These are phyloP conservation scores for Cladorrhinum sp. DNA, from an alignment of 2,329 filamentous ascomycete genomes.

Conservation along the genomic window DNA sequence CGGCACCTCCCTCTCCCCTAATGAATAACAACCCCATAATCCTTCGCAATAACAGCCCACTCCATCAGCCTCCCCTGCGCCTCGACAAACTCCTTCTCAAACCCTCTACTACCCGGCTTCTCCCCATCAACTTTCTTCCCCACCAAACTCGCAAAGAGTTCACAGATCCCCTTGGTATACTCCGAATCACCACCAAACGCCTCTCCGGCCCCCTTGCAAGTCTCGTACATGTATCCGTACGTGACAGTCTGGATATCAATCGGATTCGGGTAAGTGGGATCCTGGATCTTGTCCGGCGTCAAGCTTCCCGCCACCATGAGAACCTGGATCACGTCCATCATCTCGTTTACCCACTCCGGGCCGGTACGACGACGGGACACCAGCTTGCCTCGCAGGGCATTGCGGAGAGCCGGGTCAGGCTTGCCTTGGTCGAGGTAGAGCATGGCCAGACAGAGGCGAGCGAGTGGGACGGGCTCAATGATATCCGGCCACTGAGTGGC, in stretches of 20 bases:
- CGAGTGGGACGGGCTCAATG: slow-evolving; percentile 31
- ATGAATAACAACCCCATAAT: not conserved
- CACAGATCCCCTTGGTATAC: slow-evolving; percentile 25
- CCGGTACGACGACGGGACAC: slow-evolving; percentile 21
- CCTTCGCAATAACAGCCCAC: slow-evolving; percentile 27
- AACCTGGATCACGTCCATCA: slow-evolving; percentile 25
- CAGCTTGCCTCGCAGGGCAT: slow-evolving; percentile 29
- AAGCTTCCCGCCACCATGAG: slow-evolving; percentile 23
- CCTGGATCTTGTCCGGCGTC: slow-evolving; percentile 14
- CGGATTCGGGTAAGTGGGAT: slow-evolving; percentile 16
- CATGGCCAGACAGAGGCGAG: slow-evolving; percentile 25
- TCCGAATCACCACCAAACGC: slow-evolving; percentile 26
- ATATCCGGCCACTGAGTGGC: slow-evolving; percentile 28
- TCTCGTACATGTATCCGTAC: slow-evolving; percentile 26
- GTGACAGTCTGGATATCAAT: slow-evolving; percentile 23
- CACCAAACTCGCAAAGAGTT: slow-evolving; percentile 18
- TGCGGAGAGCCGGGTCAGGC: slow-evolving; percentile 24
- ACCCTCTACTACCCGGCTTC: slow-evolving; percentile 20
- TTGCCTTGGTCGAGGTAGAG: slow-evolving; percentile 26
- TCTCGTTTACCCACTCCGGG: slow-evolving; percentile 29
- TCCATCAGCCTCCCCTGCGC: slow-evolving; percentile 27
- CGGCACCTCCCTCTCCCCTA: not conserved
- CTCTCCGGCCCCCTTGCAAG: slow-evolving; percentile 17
- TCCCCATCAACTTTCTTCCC: slow-evolving; percentile 11
- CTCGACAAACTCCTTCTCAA: slow-evolving; percentile 24